These are phyloP conservation scores for Trichosporon asahii DNA, from an alignment of 1,284 basidiomycete species.

Conservation along the genomic window DNA sequence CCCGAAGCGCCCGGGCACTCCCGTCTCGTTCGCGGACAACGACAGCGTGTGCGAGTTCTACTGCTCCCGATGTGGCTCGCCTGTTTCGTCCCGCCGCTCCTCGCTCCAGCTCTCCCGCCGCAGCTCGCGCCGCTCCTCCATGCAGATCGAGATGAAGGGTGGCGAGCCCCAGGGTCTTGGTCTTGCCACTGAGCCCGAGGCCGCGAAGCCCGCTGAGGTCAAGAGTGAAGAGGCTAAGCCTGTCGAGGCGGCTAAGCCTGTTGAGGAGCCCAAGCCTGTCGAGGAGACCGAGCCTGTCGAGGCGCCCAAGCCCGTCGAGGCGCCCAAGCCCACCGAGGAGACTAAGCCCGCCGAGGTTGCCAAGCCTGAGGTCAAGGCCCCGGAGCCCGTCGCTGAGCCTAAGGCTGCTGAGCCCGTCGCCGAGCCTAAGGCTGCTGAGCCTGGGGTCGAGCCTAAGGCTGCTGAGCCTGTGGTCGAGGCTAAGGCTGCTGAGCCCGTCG, in stretches of 20 bases:
- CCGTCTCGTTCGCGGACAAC: neutral
- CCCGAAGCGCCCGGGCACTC: neutral
- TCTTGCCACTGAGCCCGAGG: neutral
- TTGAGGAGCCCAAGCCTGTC: neutral
- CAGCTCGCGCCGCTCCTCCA: neutral
- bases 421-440: no score
- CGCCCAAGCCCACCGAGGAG: no score
- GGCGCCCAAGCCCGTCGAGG: no score
- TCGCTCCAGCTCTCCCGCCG: slow-evolving; percentile 7
- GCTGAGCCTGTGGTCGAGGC: no score
- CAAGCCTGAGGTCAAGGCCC: no score
- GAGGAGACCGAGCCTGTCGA: neutral
- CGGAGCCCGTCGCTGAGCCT: no score
- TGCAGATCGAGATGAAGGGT: neutral
- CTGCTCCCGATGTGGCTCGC: slow-evolving; percentile 3
- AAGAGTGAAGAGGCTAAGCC: neutral
- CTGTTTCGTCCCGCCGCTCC: neutral
- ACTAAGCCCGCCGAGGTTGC: no score
- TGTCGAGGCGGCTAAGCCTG: neutral
- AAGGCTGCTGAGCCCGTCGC: no score
- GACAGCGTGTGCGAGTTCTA: neutral
- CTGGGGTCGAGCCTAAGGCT: no score
- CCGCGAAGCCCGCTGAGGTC: neutral
- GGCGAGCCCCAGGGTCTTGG: neutral
- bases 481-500: no score